Evolutionary conservation across 1,284 basidiomycete species (phyloP).

Genomic region (Microbotryomycetes sp.): DNA sequence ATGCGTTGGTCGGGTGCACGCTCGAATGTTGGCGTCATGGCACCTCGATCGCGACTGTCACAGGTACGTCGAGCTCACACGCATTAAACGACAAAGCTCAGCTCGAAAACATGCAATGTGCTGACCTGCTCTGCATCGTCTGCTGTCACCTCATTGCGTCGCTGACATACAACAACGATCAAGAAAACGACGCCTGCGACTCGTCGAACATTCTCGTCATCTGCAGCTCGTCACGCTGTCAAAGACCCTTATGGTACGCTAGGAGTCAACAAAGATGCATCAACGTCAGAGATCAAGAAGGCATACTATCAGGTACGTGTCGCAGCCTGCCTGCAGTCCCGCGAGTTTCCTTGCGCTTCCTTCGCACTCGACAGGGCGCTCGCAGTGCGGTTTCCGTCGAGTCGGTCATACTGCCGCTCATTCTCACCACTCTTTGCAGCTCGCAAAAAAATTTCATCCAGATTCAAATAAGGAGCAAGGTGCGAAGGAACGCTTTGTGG

Average conservation of each 20-base stretch:
- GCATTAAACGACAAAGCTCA: no score
- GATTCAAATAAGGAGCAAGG: slow-evolving; percentile 91
- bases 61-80: no score
- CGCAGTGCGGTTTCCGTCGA: not conserved
- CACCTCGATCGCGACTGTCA: no score
- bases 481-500: slow-evolving; percentile 88
- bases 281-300: slow-evolving; percentile 88
- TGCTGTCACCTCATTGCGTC: no score
- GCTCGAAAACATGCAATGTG: no score
- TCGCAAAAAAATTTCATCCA: slow-evolving; percentile 96
- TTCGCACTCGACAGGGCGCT: not conserved
- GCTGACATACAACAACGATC: no score
- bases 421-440: slow-evolving; percentile 48
- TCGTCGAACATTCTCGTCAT: not conserved
- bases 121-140: no score
- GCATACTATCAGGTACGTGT: slow-evolving; percentile 78
- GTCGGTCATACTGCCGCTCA: not conserved
- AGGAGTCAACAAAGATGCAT: slow-evolving; percentile 79
- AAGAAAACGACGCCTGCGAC: no score
- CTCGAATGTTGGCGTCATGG: no score
- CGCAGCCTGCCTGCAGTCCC: slow-evolving; percentile 14
- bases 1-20: no score
- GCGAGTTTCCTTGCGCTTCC: slow-evolving; percentile 3
- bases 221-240: slow-evolving; percentile 48
- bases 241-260: slow-evolving; percentile 90